Evolutionary conservation across 129 eudicot species (phyloP).

Genomic region (Apium graveolens): DNA sequence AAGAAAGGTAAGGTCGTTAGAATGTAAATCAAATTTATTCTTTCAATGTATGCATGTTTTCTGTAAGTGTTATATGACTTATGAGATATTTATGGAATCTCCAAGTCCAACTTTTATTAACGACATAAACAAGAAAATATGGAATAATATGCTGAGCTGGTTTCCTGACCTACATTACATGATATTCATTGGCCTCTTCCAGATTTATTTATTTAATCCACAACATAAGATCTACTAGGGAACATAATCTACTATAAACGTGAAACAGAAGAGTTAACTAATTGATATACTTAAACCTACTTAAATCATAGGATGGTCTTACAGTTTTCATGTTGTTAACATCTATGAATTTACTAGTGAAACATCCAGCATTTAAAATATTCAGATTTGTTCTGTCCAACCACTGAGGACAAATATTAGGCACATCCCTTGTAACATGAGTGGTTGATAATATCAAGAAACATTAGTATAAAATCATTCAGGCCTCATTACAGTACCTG

Average conservation of each 20-base stretch:
- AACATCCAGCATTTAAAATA: background rate
- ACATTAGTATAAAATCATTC: background rate
- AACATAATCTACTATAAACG: background rate
- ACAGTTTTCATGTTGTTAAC: constrained; percentile 9
- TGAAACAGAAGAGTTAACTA: background rate
- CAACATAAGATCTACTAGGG: background rate
- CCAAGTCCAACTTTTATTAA: background rate
- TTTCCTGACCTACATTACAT: background rate
- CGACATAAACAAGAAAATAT: background rate
- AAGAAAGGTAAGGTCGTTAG: background rate
- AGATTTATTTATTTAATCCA: background rate
- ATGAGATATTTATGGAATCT: background rate
- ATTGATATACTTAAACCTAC: background rate
- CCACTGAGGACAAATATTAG: constrained; percentile 1
- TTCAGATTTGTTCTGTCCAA: background rate
- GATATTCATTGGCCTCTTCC: background rate
- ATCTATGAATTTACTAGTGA: background rate
- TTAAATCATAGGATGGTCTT: background rate
- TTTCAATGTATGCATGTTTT: background rate
- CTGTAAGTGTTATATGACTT: background rate
- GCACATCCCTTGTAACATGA: background rate
- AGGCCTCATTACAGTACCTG: background rate
- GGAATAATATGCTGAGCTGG: background rate
- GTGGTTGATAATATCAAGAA: constrained; percentile 23
- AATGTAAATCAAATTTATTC: background rate